Evolutionary conservation across 31 red algal species (phyloP).

Genomic region (Odonthalia washingtoniensis): DNA sequence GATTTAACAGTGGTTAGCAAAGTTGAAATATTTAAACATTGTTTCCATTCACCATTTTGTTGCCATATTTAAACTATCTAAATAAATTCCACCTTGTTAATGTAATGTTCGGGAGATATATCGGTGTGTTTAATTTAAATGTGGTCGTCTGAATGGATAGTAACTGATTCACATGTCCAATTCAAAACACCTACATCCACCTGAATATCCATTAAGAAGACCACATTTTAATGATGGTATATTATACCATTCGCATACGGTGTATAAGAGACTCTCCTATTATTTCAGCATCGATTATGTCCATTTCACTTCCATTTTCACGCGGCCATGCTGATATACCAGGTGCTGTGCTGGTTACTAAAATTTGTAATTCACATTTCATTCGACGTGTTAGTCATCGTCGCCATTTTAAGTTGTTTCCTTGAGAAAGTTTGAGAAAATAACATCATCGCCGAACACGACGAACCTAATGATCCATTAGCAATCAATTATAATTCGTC

Average conservation of each 20-base stretch:
- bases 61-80: constrained; percentile 92
- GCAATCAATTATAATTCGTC: too few species aligned
- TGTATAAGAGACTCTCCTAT: constrained; percentile 50
- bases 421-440: too few species aligned
- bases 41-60: constrained; percentile 90
- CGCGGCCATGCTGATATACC: constrained; percentile 68
- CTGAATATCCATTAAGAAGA: too few species aligned
- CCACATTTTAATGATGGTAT: too few species aligned
- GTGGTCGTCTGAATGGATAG: constrained; percentile 92
- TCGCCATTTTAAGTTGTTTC: too few species aligned
- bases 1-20: constrained; percentile 79
- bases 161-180: too few species aligned
- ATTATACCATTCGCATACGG: constrained; percentile 56
- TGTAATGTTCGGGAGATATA: constrained; percentile 97
- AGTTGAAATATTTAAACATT: constrained; percentile 71
- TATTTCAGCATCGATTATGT: constrained; percentile 72
- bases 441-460: too few species aligned
- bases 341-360: constrained; percentile 51
- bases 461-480: too few species aligned
- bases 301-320: constrained; percentile 33
- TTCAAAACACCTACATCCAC: too few species aligned
- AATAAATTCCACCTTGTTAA: constrained; percentile 81
- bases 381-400: constrained; percentile 18
- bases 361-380: constrained; percentile 57
- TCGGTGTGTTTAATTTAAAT: constrained; percentile 80